Evolutionary conservation across 2,329 filamentous ascomycete genomes (phyloP), one percentile per base, ranked within the genome.

Genomic region (Aquanectria penicillioides): DNA sequence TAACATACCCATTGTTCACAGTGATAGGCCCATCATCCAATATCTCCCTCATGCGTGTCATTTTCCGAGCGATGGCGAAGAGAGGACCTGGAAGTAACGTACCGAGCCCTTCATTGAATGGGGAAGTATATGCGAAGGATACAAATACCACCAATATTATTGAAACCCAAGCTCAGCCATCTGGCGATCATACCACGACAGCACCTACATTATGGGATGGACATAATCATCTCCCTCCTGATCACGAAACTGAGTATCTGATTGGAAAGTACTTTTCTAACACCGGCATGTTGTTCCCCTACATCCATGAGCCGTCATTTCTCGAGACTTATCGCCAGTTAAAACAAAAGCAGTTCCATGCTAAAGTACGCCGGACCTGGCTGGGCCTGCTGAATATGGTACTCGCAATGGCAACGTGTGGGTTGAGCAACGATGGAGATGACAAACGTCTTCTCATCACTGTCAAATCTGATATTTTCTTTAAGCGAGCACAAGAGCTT

Each of bases 351-450:
- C 62, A 63, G 0, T 65, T 78, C 33, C 13, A 54, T 5, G 72
- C 65, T 0, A 73, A 70, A 4, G 75, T 78, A 0, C 72, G 80
- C 0, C 75, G 77, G 15, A 79, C 81, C 0, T 85, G 82, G 82
- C 74, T 84, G 0, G 80, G 79, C 1, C 62, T 83, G 4, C 65
- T 84, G 0, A 83, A 84, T 47, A 80, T 83, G 52, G 74, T 84
- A 0, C 69, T 84, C 2, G 80, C 82, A 1, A 78, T 84, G 72
- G 77, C 80, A 0, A 76, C 72, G 10, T 78, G 73, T 8, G 65
- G 69, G 9, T 69, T 71, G 25, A 63, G 53, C 2, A 67, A 70
- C 6, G 52, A 73, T 8, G 71, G n/a, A n/a, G n/a, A n/a, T n/a
- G n/a, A n/a, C n/a, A n/a, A n/a, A n/a, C n/a, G n/a, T n/a, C n/a